Evolutionary conservation across 768 basidiomycete genomes (phyloP), one percentile per base, ranked within the genome.

Genomic region (Psilocybe sp.): DNA sequence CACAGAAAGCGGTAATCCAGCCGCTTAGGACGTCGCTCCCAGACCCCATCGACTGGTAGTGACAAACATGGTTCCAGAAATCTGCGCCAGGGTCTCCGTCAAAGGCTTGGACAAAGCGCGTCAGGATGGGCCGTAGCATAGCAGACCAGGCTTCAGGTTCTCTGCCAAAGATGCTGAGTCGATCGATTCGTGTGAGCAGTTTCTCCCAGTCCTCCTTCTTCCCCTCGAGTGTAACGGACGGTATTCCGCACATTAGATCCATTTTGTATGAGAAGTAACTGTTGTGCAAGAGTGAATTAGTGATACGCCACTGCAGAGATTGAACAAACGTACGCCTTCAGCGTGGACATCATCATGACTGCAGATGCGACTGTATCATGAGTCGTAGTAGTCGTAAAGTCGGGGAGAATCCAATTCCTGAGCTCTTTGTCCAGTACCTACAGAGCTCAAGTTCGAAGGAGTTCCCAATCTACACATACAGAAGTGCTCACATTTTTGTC

Each of bases 1-100:
- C 58, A 28, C 58, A 60, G 31, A 62, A 60, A 1, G 58, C 57
- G 4, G 61, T 62, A 16, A 62, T 51, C 61, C 61, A 62, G 2
- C 58, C 61, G 1, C 54, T 51, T 7, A 62, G 45, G 14, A 39
- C 46, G 11, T 40, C 42, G 2, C 55, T 34, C 12, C 58, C 61
- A 3, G 56, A 60, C 2, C 52, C 54, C 13, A 13, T 18, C 0
- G 12, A 1, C 3, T 46, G 1, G 14, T 47, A 18, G 36, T 58
- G 51, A 37, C 54, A 58, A 20, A 58, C 49, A 23, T 37, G 44
- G 13, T 36, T 40, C 57, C 57, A 60, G 44, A 62, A 60, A 5
- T 54, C 51, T 9, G 45, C 12, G 33, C 56, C 49, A 1, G 47
- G 40, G 1, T 50, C 12, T 11, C 53, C 57, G 19, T 60, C 61